phyloP scores from a whole-genome alignment of 805 yeast species.

The Metschnikowia hibisci region DNA sequence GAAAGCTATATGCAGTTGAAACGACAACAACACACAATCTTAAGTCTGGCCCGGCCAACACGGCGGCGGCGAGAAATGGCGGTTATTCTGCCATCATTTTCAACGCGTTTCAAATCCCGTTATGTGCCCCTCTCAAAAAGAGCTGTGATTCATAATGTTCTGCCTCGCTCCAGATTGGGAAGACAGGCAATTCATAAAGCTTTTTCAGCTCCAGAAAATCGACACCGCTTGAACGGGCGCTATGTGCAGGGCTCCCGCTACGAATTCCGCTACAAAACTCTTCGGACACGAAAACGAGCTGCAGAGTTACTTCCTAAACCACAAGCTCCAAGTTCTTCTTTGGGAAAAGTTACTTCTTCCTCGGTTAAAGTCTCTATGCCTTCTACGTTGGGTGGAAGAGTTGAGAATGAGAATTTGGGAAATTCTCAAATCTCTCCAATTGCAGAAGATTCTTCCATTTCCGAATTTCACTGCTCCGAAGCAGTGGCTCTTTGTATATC shows the following conservation, averaged over 20 bases:
- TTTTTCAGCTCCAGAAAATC: background rate
- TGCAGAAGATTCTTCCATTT: too few relatives aligned
- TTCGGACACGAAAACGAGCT: background rate
- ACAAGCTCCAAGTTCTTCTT: background rate
- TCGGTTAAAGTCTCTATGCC: too few relatives aligned
- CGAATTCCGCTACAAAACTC: conserved; percentile 1
- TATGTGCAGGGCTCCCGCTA: background rate
- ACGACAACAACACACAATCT: conserved; percentile 6
- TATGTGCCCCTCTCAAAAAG: conserved; percentile 6
- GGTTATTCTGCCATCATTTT: background rate
- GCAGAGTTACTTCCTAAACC: conserved; percentile 2
- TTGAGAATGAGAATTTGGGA: too few relatives aligned
- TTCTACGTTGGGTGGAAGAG: too few relatives aligned
- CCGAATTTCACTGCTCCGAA: background rate
- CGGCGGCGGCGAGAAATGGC: conserved; percentile 6
- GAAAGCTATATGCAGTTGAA: conserved; percentile 9
- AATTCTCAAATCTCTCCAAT: too few relatives aligned
- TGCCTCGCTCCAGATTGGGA: background rate
- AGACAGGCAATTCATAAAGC: background rate
- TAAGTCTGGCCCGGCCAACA: conserved; percentile 8
- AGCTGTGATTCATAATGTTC: background rate
- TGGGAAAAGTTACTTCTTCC: too few relatives aligned
- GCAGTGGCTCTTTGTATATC: conserved; percentile 3
- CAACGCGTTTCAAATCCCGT: conserved; percentile 9
- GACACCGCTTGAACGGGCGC: background rate